Conservation (phyloP, 441 rosid species). For the Breynia disticha region DNA sequence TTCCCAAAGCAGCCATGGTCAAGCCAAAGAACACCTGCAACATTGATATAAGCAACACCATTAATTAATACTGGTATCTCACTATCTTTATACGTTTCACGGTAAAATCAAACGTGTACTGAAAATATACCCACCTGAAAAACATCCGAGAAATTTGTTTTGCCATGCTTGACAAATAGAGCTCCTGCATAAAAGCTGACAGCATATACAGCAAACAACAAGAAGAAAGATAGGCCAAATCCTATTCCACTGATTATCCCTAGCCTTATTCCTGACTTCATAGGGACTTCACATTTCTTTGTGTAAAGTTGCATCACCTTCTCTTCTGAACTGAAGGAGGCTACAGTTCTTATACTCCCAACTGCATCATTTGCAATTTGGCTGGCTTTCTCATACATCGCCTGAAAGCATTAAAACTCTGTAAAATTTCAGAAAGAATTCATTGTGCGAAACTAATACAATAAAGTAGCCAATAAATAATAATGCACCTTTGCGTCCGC, state of each 20-base stretch:
- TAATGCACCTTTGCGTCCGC: conserved; percentile 53
- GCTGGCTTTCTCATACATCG: conserved; percentile 79
- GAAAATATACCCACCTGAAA: conserved; percentile 36
- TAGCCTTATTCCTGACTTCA: conserved; percentile 53
- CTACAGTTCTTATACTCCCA: conserved; percentile 75
- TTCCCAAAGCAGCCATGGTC: conserved; percentile 41
- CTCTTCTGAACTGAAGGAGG: conserved; percentile 76
- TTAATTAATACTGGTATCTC: no score
- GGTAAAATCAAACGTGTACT: neutral
- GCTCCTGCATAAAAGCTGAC: conserved; percentile 69
- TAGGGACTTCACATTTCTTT: conserved; percentile 59
- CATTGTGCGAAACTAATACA: neutral
- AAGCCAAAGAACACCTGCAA: conserved; percentile 60
- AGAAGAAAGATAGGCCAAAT: conserved; percentile 54
- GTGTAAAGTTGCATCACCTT: conserved; percentile 55
- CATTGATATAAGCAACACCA: neutral
- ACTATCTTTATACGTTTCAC: no score
- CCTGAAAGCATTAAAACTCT: conserved; percentile 25
- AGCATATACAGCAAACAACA: conserved; percentile 41
- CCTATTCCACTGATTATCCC: conserved; percentile 61
- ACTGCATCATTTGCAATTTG: conserved; percentile 79
- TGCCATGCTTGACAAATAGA: conserved; percentile 40
- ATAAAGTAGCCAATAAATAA: neutral
- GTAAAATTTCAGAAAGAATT: no score
- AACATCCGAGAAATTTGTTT: conserved; percentile 41